Base-by-base conservation (phyloP, 2,329 filamentous ascomycete species). In the Neofusicoccum sp. region DNA sequence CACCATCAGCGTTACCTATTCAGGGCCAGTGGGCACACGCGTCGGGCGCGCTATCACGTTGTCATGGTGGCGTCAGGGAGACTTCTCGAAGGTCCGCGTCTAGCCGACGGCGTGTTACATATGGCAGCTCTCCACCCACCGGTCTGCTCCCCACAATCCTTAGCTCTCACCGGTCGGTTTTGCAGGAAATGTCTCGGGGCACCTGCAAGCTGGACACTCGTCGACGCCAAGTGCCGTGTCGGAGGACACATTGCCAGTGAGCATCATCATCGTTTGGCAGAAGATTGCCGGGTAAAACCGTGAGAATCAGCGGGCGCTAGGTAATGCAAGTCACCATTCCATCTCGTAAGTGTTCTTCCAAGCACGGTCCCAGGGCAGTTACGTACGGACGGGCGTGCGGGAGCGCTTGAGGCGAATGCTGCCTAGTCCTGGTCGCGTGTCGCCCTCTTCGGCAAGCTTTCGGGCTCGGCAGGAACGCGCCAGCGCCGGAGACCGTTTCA, bases 121-220 rank as follows among this genome's bases (percentile, higher is more conserved):
- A 22, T 22, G 22, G n/a, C n/a, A 36, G 31, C 41, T 22, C 22
- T 22, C 22, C 11, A 45, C 39, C 34, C 31, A 4, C 45, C 54
- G 29, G 4, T n/a, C 39, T 6, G 39, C 39, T 43, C 39, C 33
- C 54, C 31, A 43, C 39, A 22, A 44, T 43, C 11, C 50, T 37
- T 33, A 33, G 16, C 14, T 29, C 39, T 56, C 52, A 56, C 39
- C 54, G 41, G 16, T 28, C 4, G n/a, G 34, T 14, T 14, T 29
- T 31, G 16, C 41, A 45, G 54, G 54, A 45, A 41, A 58, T 58
- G 54, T 58, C 54, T 58, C 41, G 54, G 54, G 36, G 54, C 28
- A 36, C 14, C 14, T 34, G 28, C 29, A 44, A 14, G 5, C 52
- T 44, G 43, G 37, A 37, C 43, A n/a, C 50, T n/a, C 29, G 36